Conservation (phyloP, 192 early-diverging fungal genomes). For the Coemansia sp. region DNA sequence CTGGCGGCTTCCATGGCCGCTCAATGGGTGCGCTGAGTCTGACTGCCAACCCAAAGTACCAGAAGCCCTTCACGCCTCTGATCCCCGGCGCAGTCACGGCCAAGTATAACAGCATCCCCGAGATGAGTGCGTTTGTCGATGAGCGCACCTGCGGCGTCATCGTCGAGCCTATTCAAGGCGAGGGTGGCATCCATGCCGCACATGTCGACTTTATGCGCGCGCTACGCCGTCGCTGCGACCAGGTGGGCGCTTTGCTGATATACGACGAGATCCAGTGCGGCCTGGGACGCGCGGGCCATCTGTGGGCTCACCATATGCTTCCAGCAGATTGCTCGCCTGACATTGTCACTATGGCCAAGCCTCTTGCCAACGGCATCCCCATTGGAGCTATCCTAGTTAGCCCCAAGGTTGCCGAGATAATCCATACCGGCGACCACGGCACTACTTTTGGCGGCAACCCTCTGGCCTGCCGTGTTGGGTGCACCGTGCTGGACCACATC, state of each 20-base stretch:
- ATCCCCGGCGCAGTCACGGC: conserved; percentile 77
- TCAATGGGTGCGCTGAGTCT: conserved; percentile 95
- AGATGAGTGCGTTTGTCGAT: conserved; percentile 61
- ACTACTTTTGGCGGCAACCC: conserved; percentile 98
- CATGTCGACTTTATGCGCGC: conserved; percentile 73
- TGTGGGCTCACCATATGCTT: conserved; percentile 82
- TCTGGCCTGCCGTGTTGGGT: conserved; percentile 82
- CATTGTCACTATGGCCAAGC: conserved; percentile 94
- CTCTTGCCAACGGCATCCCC: conserved; percentile 93
- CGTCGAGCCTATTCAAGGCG: conserved; percentile 96
- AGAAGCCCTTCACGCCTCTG: conserved; percentile 89
- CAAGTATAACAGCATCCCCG: conserved; percentile 71
- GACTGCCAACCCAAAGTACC: conserved; percentile 91
- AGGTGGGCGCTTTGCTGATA: conserved; percentile 86
- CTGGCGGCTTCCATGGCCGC: conserved; percentile 94
- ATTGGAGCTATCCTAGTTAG: conserved; percentile 89
- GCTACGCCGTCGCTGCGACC: conserved; percentile 76
- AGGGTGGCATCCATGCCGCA: conserved; percentile 84
- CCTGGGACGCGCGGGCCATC: conserved; percentile 81
- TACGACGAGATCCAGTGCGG: conserved; percentile 98
- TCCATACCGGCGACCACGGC: conserved; percentile 92
- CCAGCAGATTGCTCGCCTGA: conserved; percentile 73
- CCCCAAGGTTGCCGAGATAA: conserved; percentile 72
- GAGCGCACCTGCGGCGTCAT: conserved; percentile 89
- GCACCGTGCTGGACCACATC: conserved; percentile 70